Evolutionary conservation across 257 asterid species (phyloP).

Genomic region (Ophiorrhiza pumila): DNA sequence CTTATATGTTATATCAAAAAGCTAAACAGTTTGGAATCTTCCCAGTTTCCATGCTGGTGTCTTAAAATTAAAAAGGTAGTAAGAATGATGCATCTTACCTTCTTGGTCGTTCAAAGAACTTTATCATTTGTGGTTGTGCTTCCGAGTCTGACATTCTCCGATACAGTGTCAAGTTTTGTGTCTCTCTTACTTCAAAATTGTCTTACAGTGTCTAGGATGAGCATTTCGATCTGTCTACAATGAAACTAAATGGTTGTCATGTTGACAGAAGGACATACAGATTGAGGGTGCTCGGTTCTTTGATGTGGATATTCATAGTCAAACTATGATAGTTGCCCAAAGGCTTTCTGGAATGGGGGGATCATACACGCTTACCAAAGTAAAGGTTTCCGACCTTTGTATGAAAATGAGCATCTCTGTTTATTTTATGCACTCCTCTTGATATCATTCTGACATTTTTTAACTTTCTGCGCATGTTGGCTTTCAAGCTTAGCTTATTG

Average conservation of each 20-base stretch:
- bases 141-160: not conserved
- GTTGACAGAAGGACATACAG: conserved; percentile 55
- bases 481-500: conserved; percentile 65
- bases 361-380: conserved; percentile 72
- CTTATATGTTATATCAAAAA: not conserved
- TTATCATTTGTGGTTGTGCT: not conserved
- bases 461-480: conserved; percentile 12
- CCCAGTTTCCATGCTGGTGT: too few relatives aligned
- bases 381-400: conserved; percentile 32
- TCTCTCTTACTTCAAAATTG: not conserved
- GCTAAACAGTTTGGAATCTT: not conserved
- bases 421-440: conserved; percentile 11
- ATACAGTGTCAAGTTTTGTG: not conserved
- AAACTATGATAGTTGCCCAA: conserved; percentile 58
- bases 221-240: not conserved
- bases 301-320: conserved; percentile 57
- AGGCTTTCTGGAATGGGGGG: conserved; percentile 68
- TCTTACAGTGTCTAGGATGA: not conserved
- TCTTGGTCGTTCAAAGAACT: not conserved
- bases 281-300: conserved; percentile 83
- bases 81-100: not conserved
- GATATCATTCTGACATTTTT: conserved; percentile 10
- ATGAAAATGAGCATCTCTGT: not conserved
- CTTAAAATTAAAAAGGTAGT: not conserved
- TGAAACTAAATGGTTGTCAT: not conserved